Percentiles rank a stretch among this genome's conserved stretches.
phyloP scores from a whole-genome alignment of 2,329 filamentous ascomycete genomes.

The Hyphodiscus sp. region DNA sequence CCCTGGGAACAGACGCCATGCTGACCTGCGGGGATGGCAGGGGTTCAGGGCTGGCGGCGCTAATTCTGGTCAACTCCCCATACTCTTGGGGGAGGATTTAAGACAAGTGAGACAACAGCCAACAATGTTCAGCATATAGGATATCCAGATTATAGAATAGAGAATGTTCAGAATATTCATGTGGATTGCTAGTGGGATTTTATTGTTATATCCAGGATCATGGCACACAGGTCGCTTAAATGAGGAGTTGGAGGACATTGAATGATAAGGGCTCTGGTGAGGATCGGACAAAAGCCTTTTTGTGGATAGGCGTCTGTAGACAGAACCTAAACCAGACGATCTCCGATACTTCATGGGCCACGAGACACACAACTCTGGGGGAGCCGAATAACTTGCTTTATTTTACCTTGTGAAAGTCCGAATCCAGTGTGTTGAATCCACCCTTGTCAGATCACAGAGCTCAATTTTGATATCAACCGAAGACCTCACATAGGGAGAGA shows the following conservation, averaged over 20 bases:
- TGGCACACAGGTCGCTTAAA: neutral
- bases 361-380: neutral
- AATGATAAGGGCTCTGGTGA: neutral
- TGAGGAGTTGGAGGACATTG: neutral
- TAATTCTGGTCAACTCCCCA: neutral
- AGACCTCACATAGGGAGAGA: neutral
- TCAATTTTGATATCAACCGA: neutral
- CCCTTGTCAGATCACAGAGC: neutral
- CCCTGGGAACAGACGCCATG: neutral
- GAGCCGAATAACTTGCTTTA: neutral
- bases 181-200: neutral
- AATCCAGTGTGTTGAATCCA: neutral
- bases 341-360: neutral
- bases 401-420: slow-evolving; percentile 1
- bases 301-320: neutral
- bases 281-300: neutral
- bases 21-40: neutral
- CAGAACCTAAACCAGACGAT: neutral
- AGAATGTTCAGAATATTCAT: too few species aligned
- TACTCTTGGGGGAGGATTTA: neutral
- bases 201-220: neutral
- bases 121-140: neutral
- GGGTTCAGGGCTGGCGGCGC: neutral
- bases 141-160: too few species aligned
- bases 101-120: neutral